These are phyloP conservation scores for Dichotomopilus funicola DNA, from an alignment of 2,329 filamentous ascomycete genomes.

Conservation along the genomic window DNA sequence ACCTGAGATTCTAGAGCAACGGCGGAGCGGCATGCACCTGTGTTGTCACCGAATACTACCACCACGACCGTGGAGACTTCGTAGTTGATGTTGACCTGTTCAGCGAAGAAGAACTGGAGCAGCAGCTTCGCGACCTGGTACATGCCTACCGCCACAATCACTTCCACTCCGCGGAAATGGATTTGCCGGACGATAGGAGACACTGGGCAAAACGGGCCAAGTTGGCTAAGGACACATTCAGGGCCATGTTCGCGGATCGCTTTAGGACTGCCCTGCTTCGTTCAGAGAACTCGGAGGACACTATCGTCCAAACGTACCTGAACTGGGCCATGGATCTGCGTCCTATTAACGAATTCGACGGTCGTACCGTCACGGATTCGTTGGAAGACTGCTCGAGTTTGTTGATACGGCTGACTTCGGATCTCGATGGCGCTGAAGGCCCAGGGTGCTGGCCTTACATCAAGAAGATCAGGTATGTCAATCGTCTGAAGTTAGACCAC, in stretches of 20 bases:
- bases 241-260: slow-evolving; percentile 30
- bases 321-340: slow-evolving; percentile 21
- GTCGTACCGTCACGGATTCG: background rate
- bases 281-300: background rate
- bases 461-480: slow-evolving; percentile 35
- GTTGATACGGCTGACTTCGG: slow-evolving; percentile 35
- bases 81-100: slow-evolving; percentile 32
- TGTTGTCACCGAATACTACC: slow-evolving; percentile 41
- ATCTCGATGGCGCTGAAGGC: slow-evolving; percentile 16
- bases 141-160: slow-evolving; percentile 33
- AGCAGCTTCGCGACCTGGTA: slow-evolving; percentile 33
- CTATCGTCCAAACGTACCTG: slow-evolving; percentile 20
- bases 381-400: slow-evolving; percentile 29
- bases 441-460: slow-evolving; percentile 39
- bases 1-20: slow-evolving; percentile 31
- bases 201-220: slow-evolving; percentile 27
- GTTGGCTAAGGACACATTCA: slow-evolving; percentile 34
- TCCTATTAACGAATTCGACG: background rate
- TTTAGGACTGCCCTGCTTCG: slow-evolving; percentile 13
- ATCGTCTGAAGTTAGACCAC: background rate
- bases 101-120: slow-evolving; percentile 25
- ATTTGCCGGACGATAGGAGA: slow-evolving; percentile 17
- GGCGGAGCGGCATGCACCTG: slow-evolving; percentile 42
- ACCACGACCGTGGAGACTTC: slow-evolving; percentile 30
- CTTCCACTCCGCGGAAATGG: slow-evolving; percentile 19